phyloP scores from a whole-genome alignment of 1,139 yeast genomes.

The Kodamaea ohmeri region DNA sequence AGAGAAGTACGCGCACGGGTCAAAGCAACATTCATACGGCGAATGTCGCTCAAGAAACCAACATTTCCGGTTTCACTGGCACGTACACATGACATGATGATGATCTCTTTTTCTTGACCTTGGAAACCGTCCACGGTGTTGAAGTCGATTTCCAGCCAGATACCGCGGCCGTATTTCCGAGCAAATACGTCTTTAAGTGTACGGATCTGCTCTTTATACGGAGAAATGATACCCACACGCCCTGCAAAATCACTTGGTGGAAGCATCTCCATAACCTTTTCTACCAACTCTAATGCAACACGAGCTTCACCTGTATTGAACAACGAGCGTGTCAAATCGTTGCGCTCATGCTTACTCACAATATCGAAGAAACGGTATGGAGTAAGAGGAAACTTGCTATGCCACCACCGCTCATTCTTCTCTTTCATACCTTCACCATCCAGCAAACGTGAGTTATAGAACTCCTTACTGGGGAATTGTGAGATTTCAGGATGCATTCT shows the following conservation, averaged over 20 bases:
- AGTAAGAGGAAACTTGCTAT: slow-evolving; percentile 45
- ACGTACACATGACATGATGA: slow-evolving; percentile 91
- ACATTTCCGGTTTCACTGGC: slow-evolving; percentile 69
- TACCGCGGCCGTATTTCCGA: slow-evolving; percentile 57
- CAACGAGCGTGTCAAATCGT: slow-evolving; percentile 63
- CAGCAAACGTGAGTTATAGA: slow-evolving; percentile 66
- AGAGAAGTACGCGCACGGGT: slow-evolving; percentile 91
- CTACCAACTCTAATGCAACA: slow-evolving; percentile 69
- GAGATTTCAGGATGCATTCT: slow-evolving; percentile 98
- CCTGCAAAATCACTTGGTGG: slow-evolving; percentile 61
- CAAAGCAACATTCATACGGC: slow-evolving; percentile 94
- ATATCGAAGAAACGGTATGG: slow-evolving; percentile 85
- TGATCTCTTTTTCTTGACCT: slow-evolving; percentile 95
- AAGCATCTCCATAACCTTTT: slow-evolving; percentile 47
- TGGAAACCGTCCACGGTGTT: slow-evolving; percentile 97
- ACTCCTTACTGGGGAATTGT: slow-evolving; percentile 77
- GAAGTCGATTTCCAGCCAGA: slow-evolving; percentile 72
- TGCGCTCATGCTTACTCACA: slow-evolving; percentile 59
- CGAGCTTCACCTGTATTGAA: slow-evolving; percentile 69
- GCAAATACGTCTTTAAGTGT: slow-evolving; percentile 57
- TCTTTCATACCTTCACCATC: slow-evolving; percentile 74
- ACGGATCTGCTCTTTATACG: slow-evolving; percentile 84
- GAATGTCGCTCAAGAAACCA: slow-evolving; percentile 83
- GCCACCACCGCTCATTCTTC: slow-evolving; percentile 75
- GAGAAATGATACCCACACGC: slow-evolving; percentile 86